Evolutionary conservation across 768 basidiomycete genomes (phyloP).

Genomic region (Lentinula sp.): DNA sequence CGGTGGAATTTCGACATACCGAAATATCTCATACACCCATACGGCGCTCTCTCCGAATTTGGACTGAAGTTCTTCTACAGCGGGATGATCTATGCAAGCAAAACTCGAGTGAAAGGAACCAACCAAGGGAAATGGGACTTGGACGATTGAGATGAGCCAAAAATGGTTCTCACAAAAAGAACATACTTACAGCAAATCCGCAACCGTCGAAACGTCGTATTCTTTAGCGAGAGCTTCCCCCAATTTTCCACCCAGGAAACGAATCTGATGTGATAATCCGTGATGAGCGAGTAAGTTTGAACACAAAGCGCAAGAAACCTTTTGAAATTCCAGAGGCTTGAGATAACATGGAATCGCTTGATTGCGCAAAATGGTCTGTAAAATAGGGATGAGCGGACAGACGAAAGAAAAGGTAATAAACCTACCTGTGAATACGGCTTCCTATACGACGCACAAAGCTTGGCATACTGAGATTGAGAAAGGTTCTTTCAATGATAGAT

Average conservation of each 20-base stretch:
- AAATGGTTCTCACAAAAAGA: background rate
- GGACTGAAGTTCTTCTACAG: conserved; percentile 66
- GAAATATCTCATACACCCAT: conserved; percentile 89
- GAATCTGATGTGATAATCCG: conserved; percentile 52
- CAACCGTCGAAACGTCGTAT: conserved; percentile 86
- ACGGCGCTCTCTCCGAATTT: conserved; percentile 79
- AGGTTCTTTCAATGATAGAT: background rate
- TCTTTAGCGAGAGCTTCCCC: conserved; percentile 82
- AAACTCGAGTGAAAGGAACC: conserved; percentile 4
- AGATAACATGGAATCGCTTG: conserved; percentile 81
- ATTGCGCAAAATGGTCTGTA: conserved; percentile 78
- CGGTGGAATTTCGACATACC: conserved; percentile 38
- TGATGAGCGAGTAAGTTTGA: background rate
- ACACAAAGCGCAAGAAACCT: conserved; percentile 33
- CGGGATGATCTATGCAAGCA: conserved; percentile 10
- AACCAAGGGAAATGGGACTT: conserved; percentile 52
- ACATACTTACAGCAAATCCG: conserved; percentile 76
- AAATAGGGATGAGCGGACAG: background rate
- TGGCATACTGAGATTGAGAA: conserved; percentile 5
- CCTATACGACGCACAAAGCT: conserved; percentile 88
- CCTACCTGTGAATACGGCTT: conserved; percentile 83
- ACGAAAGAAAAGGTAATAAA: background rate
- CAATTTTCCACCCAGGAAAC: conserved; percentile 92
- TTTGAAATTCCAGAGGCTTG: conserved; percentile 81
- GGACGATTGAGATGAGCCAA: background rate